Percentiles rank a stretch among this genome's conserved stretches.
These are phyloP conservation scores for Rubus parviflorus DNA, from an alignment of 306 rosid genomes.

Conservation along the genomic window DNA sequence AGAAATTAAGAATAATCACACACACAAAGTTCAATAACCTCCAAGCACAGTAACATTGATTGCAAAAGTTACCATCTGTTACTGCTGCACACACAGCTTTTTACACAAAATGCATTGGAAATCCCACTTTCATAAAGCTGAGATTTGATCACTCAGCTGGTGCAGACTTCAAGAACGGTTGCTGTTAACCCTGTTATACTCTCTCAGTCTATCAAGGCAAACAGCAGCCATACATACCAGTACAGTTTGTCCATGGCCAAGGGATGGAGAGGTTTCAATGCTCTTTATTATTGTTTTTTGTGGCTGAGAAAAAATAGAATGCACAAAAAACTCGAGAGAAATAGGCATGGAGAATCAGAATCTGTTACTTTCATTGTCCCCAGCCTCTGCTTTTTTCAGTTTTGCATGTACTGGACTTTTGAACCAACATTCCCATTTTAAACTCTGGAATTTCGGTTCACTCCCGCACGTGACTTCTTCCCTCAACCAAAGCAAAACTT, in stretches of 20 bases:
- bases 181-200: neutral
- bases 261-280: slow-evolving; percentile 47
- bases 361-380: slow-evolving; percentile 33
- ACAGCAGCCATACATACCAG: neutral
- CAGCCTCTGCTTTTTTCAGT: slow-evolving; percentile 32
- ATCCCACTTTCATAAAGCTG: too few relatives aligned
- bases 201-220: neutral
- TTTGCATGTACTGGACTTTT: slow-evolving; percentile 34
- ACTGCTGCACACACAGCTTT: neutral
- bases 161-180: slow-evolving; percentile 5
- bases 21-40: neutral
- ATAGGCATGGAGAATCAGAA: slow-evolving; percentile 40
- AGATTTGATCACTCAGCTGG: neutral
- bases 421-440: slow-evolving; percentile 50
- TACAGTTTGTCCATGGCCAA: slow-evolving; percentile 42
- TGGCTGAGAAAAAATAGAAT: slow-evolving; percentile 12
- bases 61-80: neutral
- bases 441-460: neutral
- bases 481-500: neutral
- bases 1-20: neutral
- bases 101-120: neutral
- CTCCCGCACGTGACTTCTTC: neutral
- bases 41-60: neutral
- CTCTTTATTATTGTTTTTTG: neutral
- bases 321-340: slow-evolving; percentile 36